Evolutionary conservation across 1,284 basidiomycete genomes (phyloP).

Genomic region (Fomes fomentarius): DNA sequence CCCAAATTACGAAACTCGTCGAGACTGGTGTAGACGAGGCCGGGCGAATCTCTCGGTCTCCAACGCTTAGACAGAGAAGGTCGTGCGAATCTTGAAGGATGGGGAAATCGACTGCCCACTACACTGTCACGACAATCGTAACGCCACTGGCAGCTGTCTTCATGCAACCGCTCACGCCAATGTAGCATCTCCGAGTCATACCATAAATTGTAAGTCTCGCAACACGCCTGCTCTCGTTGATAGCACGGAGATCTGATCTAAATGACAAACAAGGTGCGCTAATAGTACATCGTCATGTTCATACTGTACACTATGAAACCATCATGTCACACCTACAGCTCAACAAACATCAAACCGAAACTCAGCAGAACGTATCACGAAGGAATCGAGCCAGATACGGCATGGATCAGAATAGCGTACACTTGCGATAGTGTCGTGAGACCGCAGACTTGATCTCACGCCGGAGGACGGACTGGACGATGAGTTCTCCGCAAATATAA

Average conservation of each 20-base stretch:
- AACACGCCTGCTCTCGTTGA: too few species aligned
- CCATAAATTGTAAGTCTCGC: too few species aligned
- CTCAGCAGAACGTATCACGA: too few species aligned
- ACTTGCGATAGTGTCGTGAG: slow-evolving; percentile 46
- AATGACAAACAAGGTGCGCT: too few species aligned
- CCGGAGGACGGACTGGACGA: slow-evolving; percentile 50
- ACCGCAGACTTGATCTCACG: slow-evolving; percentile 47
- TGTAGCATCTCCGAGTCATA: too few species aligned
- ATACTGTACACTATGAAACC: too few species aligned
- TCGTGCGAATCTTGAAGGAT: background rate
- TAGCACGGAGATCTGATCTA: too few species aligned
- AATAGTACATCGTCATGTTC: too few species aligned
- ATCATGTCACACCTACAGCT: too few species aligned
- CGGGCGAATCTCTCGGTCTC: slow-evolving; percentile 42
- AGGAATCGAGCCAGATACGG: background rate
- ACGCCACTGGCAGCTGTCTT: too few species aligned
- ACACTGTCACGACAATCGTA: slow-evolving; percentile 19
- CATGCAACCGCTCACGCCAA: too few species aligned
- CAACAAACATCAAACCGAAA: background rate
- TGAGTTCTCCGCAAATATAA: slow-evolving; percentile 54
- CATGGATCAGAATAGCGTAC: slow-evolving; percentile 27
- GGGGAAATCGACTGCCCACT: background rate
- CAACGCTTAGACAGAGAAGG: slow-evolving; percentile 7
- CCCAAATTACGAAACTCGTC: slow-evolving; percentile 69
- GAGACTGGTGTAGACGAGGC: slow-evolving; percentile 59